These are phyloP conservation scores for Tephrocybe sp. DNA, from an alignment of 768 basidiomycete species.

Conservation along the genomic window DNA sequence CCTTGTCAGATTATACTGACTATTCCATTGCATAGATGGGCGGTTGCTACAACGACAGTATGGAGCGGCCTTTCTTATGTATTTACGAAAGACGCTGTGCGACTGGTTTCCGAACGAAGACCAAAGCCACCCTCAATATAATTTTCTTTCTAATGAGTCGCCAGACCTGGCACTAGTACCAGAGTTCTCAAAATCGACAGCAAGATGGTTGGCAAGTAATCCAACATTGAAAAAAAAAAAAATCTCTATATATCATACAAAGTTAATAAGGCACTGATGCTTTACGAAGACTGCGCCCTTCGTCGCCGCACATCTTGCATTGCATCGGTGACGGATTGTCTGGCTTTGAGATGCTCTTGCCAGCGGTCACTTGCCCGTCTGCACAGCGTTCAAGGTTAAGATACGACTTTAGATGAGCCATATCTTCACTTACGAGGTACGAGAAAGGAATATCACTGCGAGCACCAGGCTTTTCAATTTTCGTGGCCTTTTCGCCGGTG, in stretches of 20 bases:
- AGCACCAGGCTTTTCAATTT: constrained; percentile 58
- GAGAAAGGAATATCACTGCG: constrained; percentile 63
- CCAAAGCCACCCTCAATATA: constrained; percentile 25
- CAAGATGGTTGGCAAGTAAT: not conserved
- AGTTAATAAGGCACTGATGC: constrained; percentile 4
- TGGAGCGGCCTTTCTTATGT: constrained; percentile 89
- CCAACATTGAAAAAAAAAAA: constrained; percentile 12
- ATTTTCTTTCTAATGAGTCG: not conserved
- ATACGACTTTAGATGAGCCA: not conserved
- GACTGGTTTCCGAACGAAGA: constrained; percentile 45
- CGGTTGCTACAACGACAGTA: constrained; percentile 88
- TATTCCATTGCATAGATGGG: constrained; percentile 50
- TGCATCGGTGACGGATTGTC: constrained; percentile 62
- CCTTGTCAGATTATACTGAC: constrained; percentile 5
- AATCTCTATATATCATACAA: constrained; percentile 9
- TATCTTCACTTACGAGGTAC: constrained; percentile 52
- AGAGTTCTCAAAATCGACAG: constrained; percentile 6
- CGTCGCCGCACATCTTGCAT: constrained; percentile 68
- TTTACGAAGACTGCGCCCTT: constrained; percentile 31
- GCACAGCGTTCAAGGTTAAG: constrained; percentile 3
- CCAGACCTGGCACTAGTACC: constrained; percentile 1
- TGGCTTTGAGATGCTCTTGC: constrained; percentile 61
- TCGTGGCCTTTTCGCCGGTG: constrained; percentile 38
- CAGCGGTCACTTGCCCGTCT: constrained; percentile 66
- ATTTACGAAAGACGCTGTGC: constrained; percentile 73